Conservation (phyloP, 306 rosid species). For the Fagus crenata region DNA sequence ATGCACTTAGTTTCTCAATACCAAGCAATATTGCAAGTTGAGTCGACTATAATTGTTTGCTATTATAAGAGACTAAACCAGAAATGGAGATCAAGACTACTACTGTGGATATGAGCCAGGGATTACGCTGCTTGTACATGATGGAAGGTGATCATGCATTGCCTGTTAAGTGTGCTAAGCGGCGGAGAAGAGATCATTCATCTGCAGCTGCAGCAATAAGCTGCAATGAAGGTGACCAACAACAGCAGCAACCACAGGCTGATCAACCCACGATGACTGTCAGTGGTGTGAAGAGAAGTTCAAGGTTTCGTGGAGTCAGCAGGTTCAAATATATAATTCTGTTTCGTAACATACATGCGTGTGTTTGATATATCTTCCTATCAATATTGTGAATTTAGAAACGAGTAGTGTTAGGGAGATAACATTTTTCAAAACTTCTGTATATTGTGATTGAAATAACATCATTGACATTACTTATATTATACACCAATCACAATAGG, state of each 20-base stretch:
- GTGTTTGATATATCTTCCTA: too few relatives aligned
- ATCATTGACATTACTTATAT: too few relatives aligned
- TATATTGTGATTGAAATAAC: too few relatives aligned
- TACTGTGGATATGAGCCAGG: conserved; percentile 41
- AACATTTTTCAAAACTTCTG: too few relatives aligned
- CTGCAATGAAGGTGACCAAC: conserved; percentile 28
- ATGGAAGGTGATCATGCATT: conserved; percentile 35
- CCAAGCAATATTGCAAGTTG: conserved; percentile 3
- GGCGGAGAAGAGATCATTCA: conserved; percentile 48
- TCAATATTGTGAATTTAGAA: too few relatives aligned
- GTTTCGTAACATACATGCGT: too few relatives aligned
- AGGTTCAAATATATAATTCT: conserved; percentile 23
- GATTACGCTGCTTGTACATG: conserved; percentile 37
- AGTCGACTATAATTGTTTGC: conserved; percentile 17
- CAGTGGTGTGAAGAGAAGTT: conserved; percentile 42
- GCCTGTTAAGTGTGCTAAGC: conserved; percentile 42
- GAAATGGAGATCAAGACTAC: conserved; percentile 42
- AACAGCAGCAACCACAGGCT: conserved; percentile 28
- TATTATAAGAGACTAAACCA: not conserved
- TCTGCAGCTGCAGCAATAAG: conserved; percentile 18
- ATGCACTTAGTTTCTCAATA: conserved; percentile 17
- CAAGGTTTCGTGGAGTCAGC: conserved; percentile 51
- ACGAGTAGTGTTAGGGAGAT: too few relatives aligned
- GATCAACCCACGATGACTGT: conserved; percentile 25
- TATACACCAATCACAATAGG: too few relatives aligned